phyloP scores from a whole-genome alignment of 2,329 filamentous ascomycete genomes.

The Shiraia bambusicola region DNA sequence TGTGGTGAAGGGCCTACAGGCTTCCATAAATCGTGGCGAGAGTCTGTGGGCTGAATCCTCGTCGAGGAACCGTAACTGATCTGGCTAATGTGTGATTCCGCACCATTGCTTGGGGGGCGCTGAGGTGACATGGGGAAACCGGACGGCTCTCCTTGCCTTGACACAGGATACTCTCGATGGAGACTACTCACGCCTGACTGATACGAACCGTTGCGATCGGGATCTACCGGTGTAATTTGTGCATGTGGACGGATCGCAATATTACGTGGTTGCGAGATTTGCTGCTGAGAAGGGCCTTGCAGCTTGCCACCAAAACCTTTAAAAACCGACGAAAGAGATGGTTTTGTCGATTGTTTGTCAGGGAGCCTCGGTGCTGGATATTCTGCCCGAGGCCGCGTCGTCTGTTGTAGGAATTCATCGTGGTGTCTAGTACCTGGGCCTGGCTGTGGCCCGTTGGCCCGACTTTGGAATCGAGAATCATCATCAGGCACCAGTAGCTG shows the following conservation, averaged over 20 bases:
- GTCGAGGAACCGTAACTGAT: slow-evolving; percentile 32
- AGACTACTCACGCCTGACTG: slow-evolving; percentile 29
- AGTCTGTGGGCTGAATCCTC: slow-evolving; percentile 30
- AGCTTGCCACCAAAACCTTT: slow-evolving; percentile 41
- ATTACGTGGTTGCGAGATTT: slow-evolving; percentile 6
- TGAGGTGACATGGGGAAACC: slow-evolving; percentile 13
- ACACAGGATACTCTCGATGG: slow-evolving; percentile 19
- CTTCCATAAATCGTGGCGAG: slow-evolving; percentile 31
- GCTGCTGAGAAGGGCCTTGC: slow-evolving; percentile 16
- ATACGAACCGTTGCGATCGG: slow-evolving; percentile 21
- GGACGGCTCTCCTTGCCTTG: slow-evolving; percentile 18
- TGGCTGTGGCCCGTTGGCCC: slow-evolving; percentile 5
- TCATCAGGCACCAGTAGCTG: slow-evolving; percentile 13
- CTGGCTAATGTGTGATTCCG: slow-evolving; percentile 33
- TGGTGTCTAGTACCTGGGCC: slow-evolving; percentile 24
- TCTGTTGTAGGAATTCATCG: slow-evolving; percentile 34
- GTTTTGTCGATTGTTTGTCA: slow-evolving; percentile 27
- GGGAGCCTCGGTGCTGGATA: slow-evolving; percentile 26
- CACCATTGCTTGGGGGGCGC: slow-evolving; percentile 29
- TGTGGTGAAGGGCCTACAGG: slow-evolving; percentile 22
- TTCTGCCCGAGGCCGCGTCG: slow-evolving; percentile 35
- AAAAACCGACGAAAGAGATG: slow-evolving; percentile 48
- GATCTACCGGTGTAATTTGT: slow-evolving; percentile 6
- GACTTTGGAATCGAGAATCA: slow-evolving; percentile 17
- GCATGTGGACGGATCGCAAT: slow-evolving; percentile 1